Evolutionary conservation across 441 rosid species (phyloP).

Genomic region (Biscutella laevigata): DNA sequence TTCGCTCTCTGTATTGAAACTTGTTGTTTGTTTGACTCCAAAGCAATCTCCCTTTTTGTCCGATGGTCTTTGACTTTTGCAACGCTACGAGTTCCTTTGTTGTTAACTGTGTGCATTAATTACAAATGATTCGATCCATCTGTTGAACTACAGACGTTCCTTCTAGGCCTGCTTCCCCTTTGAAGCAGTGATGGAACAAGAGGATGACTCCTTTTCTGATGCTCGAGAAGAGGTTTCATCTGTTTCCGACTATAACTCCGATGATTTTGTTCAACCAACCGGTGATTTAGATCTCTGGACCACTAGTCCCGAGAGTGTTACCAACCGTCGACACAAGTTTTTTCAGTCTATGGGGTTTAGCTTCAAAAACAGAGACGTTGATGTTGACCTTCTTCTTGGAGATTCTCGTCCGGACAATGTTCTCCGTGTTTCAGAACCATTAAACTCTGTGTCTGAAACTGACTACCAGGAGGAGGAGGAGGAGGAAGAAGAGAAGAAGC

Average conservation of each 20-base stretch:
- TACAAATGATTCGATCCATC: not conserved
- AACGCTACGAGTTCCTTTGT: not conserved
- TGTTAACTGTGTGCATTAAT: not conserved
- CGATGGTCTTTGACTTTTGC: not conserved
- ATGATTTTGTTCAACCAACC: conserved; percentile 18
- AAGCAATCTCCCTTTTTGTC: not conserved
- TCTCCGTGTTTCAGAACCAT: not conserved
- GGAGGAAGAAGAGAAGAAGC: not conserved
- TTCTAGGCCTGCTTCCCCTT: too few relatives aligned
- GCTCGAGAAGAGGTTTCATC: conserved; percentile 42
- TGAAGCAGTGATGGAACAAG: conserved; percentile 51
- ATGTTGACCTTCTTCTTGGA: not conserved
- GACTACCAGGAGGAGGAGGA: not conserved
- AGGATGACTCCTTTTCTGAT: conserved; percentile 41
- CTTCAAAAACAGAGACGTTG: conserved; percentile 18
- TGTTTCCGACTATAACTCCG: conserved; percentile 25
- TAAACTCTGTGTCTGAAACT: conserved; percentile 2
- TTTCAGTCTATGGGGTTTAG: conserved; percentile 28
- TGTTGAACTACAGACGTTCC: too few relatives aligned
- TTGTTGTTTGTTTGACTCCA: not conserved
- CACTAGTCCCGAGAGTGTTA: conserved; percentile 36
- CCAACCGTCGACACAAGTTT: conserved; percentile 36
- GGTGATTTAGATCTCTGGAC: conserved; percentile 36
- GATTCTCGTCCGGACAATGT: not conserved
- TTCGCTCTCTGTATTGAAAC: not conserved